Base-by-base conservation (phyloP, 495 filamentous ascomycete species). In the Penicillium atrosanguineum region DNA sequence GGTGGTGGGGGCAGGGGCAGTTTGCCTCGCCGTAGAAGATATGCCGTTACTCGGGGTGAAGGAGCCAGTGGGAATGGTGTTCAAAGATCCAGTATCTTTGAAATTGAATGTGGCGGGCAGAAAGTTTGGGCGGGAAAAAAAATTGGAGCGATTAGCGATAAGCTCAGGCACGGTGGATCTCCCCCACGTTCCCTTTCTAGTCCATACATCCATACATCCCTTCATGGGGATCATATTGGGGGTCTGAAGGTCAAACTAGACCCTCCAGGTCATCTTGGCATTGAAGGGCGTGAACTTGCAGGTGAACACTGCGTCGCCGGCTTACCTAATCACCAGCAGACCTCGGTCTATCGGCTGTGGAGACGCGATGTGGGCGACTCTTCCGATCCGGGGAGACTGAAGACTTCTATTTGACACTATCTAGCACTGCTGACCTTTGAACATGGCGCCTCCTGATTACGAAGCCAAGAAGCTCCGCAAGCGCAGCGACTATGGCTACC, bases 401-500 rank as follows among this genome's bases (percentile, higher is more conserved):
- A 42, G 39, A 15, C 31, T 37, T 20, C 20, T n/a, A 41, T 26
- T 37, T 16, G 15, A 44, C 42, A 45, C 26, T 23, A 23, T 12
- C 9, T 28, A 38, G 9, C 14, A 1, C 4, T 9, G 15, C 16
- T 11, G 38, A 18, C 42, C 25, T 31, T 19, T 25, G 43, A 48
- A 19, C 31, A 72, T 73, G 67, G 61, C 64, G 6, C 42, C 62
- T 19, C 56, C 57, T 48, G 70, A 79, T 48, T 65, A 58, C 62
- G 64, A 71, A 16, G 65, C 90, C 39, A 93, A 89, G 69, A 73
- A 70, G 47, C 82, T 87, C 11, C 80, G 71, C 48, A 74, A 57
- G 44, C 76, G 89, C 46, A 72, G 66, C 21, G 88, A 96, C 67
- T 97, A 97, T 69, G 71, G 77, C 38, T 96, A 87, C 69, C 78